Base-by-base conservation (phyloP, 306 rosid species). In the Lathyrus aphaca region DNA sequence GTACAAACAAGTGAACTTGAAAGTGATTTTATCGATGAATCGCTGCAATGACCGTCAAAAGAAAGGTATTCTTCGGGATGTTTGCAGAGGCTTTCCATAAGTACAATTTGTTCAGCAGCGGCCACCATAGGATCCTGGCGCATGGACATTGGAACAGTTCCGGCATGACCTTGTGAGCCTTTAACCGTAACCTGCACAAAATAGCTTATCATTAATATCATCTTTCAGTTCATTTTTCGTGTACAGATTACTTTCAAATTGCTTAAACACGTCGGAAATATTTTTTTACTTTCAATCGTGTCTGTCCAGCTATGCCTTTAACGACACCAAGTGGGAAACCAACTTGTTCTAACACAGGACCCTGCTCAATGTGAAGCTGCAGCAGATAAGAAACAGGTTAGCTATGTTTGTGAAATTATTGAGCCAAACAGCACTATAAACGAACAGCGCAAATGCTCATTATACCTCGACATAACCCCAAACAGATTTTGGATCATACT, bases 361-460 rank as follows among this genome's bases (percentile, higher is more conserved):
- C 97, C 66, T 94, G 98, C 75, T 94, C 97, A 67, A 90, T 94
- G 78, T 94, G 98, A 80, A 94, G 85, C 98, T 94, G 87, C 73
- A 77, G 30, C 53, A 53, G 16, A 12, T 8, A 30, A 43, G 9
- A 67, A 67, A 45, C 17, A 58, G 6, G 25, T 48, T 68, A 27
- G 30, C 69, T 65, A 40, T 37, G 27, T 35, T 54, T 43, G 62
- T 64, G 35, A 61, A 42, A 37, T 55, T 25, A 14, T 50, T 19
- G 39, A 68, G 29, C 37, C 38, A 69, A 46, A 11, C 39, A 68
- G 21, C 19, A 39, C 61, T 18, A 25, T 10, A 68, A 46, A 61
- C 43, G 19, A 46, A 46, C 54, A 72, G 57, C 19, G 45, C 7
- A 79, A 55, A 68, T 18, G 27, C 32, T 54, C 42, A 14, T 35